Evolutionary conservation across 768 basidiomycete species (phyloP), one percentile per base, ranked within the genome.

Genomic region (Paxillus involutus): DNA sequence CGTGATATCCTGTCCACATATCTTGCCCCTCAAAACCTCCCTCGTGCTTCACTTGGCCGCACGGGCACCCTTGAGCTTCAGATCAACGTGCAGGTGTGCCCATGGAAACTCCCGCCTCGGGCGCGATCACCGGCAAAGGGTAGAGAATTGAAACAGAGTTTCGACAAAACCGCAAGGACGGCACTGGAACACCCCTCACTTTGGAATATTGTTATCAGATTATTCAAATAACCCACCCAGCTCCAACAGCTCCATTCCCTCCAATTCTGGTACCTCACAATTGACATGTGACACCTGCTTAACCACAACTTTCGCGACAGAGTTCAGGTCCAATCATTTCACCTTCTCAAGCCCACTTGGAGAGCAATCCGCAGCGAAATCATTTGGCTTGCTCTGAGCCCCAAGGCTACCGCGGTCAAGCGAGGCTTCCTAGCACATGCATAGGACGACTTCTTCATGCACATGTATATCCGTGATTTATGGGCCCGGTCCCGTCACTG

Each of bases 71-170:
- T 24, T 24, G 24, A 5, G 33, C 49, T 57, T 47, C 45, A 62
- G 59, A 62, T 70, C 66, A 52, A 55, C 53, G 4, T 26, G 45
- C 53, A 42, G 41, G 41, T 53, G 30, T 43, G 21, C 6, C 26
- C 26, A 47, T 40, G 52, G 57, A 57, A 65, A 55, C 54, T 67
- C 60, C 63, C 60, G 35, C 32, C 26, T 26, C 6, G 32, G 1
- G 32, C 9, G 54, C 55, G 63, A 68, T 58, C 58, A 58, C 42
- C 65, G 57, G 52, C 9, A 26, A 26, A 55, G 52, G 35, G 29
- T 12, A 40, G 42, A 49, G 26, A 17, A 29, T 19, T 29, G 19
- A 49, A 42, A 64, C 61, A 41, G 19, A 49, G 39, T 11, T 44
- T 26, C 26, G 26, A 26, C 43, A 43, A 57, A 19, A 17, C 43